Evolutionary conservation across 139 green algal genomes (phyloP).

Genomic region (Volvox africanus): DNA sequence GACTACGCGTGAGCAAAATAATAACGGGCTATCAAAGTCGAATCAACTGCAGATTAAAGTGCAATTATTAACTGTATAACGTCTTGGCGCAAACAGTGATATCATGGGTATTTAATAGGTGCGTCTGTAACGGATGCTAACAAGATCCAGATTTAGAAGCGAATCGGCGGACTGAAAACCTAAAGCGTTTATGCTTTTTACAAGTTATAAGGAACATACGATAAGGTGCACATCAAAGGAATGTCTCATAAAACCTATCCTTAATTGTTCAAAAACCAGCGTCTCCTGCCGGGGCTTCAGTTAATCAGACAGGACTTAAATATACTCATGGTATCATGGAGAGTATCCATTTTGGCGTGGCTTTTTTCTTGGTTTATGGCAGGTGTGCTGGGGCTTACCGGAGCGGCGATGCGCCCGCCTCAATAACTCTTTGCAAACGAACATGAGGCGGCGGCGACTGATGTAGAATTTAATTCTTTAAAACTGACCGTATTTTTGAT

Average conservation of each 20-base stretch:
- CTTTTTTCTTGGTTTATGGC: background rate
- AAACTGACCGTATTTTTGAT: background rate
- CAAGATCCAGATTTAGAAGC: constrained; percentile 6
- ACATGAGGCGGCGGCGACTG: background rate
- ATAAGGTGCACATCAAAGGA: background rate
- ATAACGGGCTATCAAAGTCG: no score
- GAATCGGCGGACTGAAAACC: background rate
- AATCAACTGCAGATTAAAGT: background rate
- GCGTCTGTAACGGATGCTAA: background rate
- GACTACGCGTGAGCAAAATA: no score
- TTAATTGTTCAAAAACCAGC: background rate
- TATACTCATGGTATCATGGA: background rate
- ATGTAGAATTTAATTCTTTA: background rate
- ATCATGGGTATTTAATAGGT: background rate
- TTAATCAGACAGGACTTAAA: background rate
- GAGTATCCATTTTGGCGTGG: background rate
- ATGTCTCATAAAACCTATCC: no score
- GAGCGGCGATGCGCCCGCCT: background rate
- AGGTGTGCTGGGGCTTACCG: background rate
- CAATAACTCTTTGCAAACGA: background rate
- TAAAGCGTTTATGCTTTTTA: background rate
- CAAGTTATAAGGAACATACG: background rate
- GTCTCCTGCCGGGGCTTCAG: background rate
- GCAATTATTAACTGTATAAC: background rate
- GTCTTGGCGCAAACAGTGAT: no score